Conservation (phyloP, 2,329 filamentous ascomycete species). For the Cryphonectria parasitica region DNA sequence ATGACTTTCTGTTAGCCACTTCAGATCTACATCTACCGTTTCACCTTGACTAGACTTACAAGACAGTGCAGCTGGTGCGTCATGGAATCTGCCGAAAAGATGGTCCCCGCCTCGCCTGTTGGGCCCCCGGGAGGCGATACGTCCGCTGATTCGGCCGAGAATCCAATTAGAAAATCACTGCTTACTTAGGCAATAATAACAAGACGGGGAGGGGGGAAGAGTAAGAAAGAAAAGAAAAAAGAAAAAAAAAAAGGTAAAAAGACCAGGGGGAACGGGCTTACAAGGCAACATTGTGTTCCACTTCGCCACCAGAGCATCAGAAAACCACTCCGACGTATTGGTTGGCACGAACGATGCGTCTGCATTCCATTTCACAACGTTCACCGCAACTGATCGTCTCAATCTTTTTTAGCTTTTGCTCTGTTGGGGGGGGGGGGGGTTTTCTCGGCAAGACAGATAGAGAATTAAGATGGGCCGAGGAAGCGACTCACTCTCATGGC, state of each 20-base stretch:
- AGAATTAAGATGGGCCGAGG: too few relatives aligned
- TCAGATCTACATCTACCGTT: not conserved
- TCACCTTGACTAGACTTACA: constrained; percentile 33
- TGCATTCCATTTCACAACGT: constrained; percentile 43
- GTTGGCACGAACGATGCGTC: constrained; percentile 46
- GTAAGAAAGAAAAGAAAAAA: not conserved
- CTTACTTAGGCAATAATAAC: not conserved
- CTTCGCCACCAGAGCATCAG: constrained; percentile 39
- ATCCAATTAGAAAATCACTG: not conserved
- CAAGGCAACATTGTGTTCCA: constrained; percentile 48
- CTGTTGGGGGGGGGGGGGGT: too few relatives aligned
- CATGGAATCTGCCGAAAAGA: constrained; percentile 45
- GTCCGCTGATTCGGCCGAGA: not conserved
- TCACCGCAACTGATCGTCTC: constrained; percentile 38
- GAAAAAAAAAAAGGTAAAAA: too few relatives aligned
- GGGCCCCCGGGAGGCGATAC: constrained; percentile 32
- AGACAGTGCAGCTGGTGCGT: constrained; percentile 48
- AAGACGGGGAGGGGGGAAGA: too few relatives aligned
- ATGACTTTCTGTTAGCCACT: constrained; percentile 10
- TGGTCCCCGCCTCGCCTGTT: constrained; percentile 7
- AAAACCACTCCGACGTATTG: constrained; percentile 44
- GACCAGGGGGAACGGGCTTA: constrained; percentile 30
- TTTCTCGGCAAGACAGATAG: constrained; percentile 17
- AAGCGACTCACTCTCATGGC: constrained; percentile 40
- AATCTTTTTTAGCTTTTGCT: constrained; percentile 18